These are phyloP conservation scores for Rhizoclosmatium sp. DNA, from an alignment of 192 early-diverging fungal genomes.

Conservation along the genomic window DNA sequence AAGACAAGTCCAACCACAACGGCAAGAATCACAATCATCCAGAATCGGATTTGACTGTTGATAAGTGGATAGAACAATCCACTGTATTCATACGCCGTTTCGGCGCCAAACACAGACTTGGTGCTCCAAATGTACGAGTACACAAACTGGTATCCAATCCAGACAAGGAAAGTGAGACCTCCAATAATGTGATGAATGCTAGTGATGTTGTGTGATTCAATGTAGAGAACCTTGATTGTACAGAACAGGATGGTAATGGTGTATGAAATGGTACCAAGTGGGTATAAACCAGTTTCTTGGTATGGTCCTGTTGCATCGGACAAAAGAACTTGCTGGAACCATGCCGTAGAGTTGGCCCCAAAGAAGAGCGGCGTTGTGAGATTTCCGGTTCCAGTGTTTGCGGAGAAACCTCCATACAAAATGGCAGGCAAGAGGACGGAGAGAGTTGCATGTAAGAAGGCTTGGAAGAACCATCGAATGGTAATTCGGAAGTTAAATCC, in stretches of 20 bases:
- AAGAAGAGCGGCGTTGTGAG: slow-evolving; percentile 2
- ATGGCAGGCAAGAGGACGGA: slow-evolving; percentile 34
- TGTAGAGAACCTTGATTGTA: slow-evolving; percentile 39
- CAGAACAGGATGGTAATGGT: slow-evolving; percentile 38
- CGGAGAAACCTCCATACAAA: slow-evolving; percentile 25
- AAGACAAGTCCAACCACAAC: slow-evolving; percentile 29
- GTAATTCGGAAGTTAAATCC: slow-evolving; percentile 65
- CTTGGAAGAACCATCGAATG: slow-evolving; percentile 62
- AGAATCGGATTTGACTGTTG: slow-evolving; percentile 21
- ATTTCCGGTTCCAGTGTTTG: not conserved
- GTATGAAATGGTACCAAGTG: slow-evolving; percentile 38
- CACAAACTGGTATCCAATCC: slow-evolving; percentile 36
- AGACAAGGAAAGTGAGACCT: slow-evolving; percentile 22
- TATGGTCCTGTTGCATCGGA: slow-evolving; percentile 31
- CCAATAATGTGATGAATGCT: slow-evolving; percentile 25
- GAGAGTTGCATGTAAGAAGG: slow-evolving; percentile 57
- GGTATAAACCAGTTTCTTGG: slow-evolving; percentile 35
- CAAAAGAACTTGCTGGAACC: slow-evolving; percentile 22
- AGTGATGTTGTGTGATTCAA: slow-evolving; percentile 38
- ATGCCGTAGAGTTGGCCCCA: slow-evolving; percentile 1
- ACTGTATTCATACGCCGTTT: slow-evolving; percentile 40
- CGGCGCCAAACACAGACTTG: slow-evolving; percentile 33
- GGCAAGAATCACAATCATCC: slow-evolving; percentile 21
- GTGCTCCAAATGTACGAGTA: slow-evolving; percentile 33
- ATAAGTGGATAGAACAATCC: slow-evolving; percentile 21